These are phyloP conservation scores for Metschnikowia orientalis DNA, from an alignment of 805 yeast genomes.

Conservation along the genomic window DNA sequence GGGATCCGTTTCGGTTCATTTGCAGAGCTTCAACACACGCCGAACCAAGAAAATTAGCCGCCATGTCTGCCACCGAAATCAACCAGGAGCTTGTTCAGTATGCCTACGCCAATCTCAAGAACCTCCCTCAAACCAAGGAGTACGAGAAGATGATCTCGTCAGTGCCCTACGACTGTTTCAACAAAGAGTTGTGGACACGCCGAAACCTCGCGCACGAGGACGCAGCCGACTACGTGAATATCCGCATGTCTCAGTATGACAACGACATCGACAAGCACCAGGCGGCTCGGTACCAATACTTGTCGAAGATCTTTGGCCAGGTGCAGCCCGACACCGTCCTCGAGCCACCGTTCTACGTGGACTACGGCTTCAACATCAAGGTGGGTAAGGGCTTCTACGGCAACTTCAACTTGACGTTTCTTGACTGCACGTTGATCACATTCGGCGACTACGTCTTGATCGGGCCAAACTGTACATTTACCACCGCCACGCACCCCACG, in stretches of 20 bases:
- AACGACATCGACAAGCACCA: slow-evolving; percentile 23
- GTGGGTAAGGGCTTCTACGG: slow-evolving; percentile 57
- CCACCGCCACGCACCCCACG: slow-evolving; percentile 63
- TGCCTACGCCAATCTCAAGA: slow-evolving; percentile 30
- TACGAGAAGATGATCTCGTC: slow-evolving; percentile 58
- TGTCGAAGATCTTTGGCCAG: slow-evolving; percentile 46
- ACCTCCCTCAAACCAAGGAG: slow-evolving; percentile 36
- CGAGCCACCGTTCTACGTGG: slow-evolving; percentile 60
- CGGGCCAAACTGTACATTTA: slow-evolving; percentile 60
- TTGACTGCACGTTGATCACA: slow-evolving; percentile 57
- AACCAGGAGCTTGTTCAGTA: slow-evolving; percentile 31
- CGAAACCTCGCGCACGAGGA: slow-evolving; percentile 32
- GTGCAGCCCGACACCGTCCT: slow-evolving; percentile 37
- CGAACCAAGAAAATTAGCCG: no score
- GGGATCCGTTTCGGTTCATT: no score
- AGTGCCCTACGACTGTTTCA: slow-evolving; percentile 39
- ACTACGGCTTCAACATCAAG: slow-evolving; percentile 60
- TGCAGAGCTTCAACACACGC: no score
- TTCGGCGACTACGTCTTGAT: slow-evolving; percentile 57
- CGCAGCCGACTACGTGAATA: slow-evolving; percentile 30
- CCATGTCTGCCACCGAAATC: slow-evolving; percentile 15
- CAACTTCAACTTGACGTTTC: slow-evolving; percentile 51
- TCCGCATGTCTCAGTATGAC: slow-evolving; percentile 32
- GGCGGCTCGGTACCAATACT: slow-evolving; percentile 33
- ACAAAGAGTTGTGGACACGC: slow-evolving; percentile 22